Conservation (phyloP, 2,329 filamentous ascomycete genomes). For the Trichophyton simii region DNA sequence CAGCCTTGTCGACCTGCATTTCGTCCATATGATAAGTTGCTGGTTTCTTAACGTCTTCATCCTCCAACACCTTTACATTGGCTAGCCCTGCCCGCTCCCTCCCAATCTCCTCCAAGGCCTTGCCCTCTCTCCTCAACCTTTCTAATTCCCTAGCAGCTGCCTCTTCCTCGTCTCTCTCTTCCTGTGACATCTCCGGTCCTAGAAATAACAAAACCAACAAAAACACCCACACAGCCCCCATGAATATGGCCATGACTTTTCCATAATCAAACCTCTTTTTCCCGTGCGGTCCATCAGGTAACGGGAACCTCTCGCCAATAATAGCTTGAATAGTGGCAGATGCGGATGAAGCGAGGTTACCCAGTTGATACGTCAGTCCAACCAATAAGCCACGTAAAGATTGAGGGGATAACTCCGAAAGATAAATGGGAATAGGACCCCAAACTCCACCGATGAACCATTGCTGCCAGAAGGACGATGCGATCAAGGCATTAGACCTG, state of each 20-base stretch:
- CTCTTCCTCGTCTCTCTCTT: conserved; percentile 33
- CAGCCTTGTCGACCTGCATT: neutral
- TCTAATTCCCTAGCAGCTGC: conserved; percentile 23
- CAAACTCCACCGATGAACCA: conserved; percentile 67
- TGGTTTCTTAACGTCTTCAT: neutral
- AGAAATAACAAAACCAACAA: conserved; percentile 40
- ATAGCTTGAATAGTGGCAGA: conserved; percentile 65
- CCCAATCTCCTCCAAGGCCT: conserved; percentile 9
- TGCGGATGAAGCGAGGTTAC: conserved; percentile 48
- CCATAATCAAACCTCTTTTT: conserved; percentile 58
- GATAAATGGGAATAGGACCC: conserved; percentile 59
- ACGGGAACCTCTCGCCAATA: conserved; percentile 61
- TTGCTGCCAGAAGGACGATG: conserved; percentile 72
- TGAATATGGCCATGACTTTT: conserved; percentile 79
- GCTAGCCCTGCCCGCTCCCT: conserved; percentile 7
- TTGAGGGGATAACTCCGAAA: conserved; percentile 52
- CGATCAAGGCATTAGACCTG: conserved; percentile 46
- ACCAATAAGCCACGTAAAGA: conserved; percentile 51
- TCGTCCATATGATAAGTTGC: neutral
- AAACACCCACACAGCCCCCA: conserved; percentile 65
- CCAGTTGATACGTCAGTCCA: conserved; percentile 51
- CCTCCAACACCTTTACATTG: conserved; percentile 5
- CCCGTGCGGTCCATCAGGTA: conserved; percentile 43
- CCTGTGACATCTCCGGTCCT: conserved; percentile 33
- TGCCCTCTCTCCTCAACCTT: conserved; percentile 2